These are phyloP conservation scores for Hanseniaspora taiwanica DNA, from an alignment of 805 yeast genomes.

Conservation along the genomic window DNA sequence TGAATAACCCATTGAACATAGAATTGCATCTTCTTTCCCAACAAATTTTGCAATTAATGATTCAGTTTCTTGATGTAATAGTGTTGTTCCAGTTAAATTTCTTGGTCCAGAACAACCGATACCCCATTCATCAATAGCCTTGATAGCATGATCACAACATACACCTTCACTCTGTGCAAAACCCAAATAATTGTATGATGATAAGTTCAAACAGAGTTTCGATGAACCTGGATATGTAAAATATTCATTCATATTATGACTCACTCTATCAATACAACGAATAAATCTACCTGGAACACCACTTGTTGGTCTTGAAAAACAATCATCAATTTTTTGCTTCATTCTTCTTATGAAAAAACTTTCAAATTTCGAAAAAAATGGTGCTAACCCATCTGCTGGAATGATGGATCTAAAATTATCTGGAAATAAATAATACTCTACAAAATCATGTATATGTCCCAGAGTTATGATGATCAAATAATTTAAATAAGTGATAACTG, in stretches of 20 bases:
- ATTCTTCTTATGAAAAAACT: slow-evolving; percentile 86
- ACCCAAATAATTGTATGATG: slow-evolving; percentile 89
- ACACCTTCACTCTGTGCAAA: slow-evolving; percentile 91
- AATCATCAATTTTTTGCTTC: slow-evolving; percentile 82
- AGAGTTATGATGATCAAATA: slow-evolving; percentile 73
- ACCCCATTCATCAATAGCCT: slow-evolving; percentile 55
- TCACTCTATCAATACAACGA: slow-evolving; percentile 63
- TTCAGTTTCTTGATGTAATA: slow-evolving; percentile 65
- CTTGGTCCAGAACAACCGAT: slow-evolving; percentile 71
- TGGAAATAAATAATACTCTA: slow-evolving; percentile 63
- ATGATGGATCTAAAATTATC: slow-evolving; percentile 50
- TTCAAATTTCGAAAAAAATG: slow-evolving; percentile 90
- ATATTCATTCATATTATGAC: slow-evolving; percentile 49
- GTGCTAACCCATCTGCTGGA: slow-evolving; percentile 84
- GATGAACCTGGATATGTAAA: slow-evolving; percentile 68
- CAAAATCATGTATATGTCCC: slow-evolving; percentile 84
- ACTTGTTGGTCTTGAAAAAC: slow-evolving; percentile 90
- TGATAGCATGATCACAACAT: slow-evolving; percentile 71
- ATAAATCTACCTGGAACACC: slow-evolving; percentile 95
- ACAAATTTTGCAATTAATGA: slow-evolving; percentile 66
- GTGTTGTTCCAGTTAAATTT: slow-evolving; percentile 59
- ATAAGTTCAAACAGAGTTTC: slow-evolving; percentile 67
- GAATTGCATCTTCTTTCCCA: slow-evolving; percentile 78
- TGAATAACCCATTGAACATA: slow-evolving; percentile 91
- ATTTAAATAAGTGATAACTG: slow-evolving; percentile 71